Evolutionary conservation across 805 yeast genomes (phyloP).

Genomic region (Metschnikowia anglica): DNA sequence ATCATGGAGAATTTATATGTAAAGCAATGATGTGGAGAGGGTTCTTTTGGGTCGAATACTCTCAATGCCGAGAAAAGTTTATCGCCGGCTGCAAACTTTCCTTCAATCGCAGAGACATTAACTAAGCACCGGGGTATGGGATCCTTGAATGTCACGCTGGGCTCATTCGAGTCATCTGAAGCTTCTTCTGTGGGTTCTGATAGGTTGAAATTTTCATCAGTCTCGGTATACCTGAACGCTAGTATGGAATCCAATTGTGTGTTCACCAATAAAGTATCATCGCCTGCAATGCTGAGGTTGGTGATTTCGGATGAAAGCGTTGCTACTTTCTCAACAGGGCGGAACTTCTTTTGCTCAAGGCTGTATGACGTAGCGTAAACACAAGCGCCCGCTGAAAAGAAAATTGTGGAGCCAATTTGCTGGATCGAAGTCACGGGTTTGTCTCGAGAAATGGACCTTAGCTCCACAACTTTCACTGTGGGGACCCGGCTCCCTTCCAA

Average conservation of each 20-base stretch:
- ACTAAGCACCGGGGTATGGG: constrained; percentile 34
- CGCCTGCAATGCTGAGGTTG: constrained; percentile 23
- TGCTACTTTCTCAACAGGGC: constrained; percentile 25
- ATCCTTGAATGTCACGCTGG: constrained; percentile 28
- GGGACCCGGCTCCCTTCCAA: constrained; percentile 17
- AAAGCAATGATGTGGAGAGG: constrained; percentile 7
- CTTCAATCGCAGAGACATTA: constrained; percentile 27
- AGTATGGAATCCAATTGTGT: constrained; percentile 38
- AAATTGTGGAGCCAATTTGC: constrained; percentile 34
- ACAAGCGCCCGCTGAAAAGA: constrained; percentile 32
- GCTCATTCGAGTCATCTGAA: background rate
- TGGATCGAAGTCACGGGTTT: constrained; percentile 35
- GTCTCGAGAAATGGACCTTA: constrained; percentile 32
- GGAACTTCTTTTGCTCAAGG: constrained; percentile 31
- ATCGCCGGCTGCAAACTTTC: constrained; percentile 33
- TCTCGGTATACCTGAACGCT: constrained; percentile 24
- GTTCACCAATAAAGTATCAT: constrained; percentile 25
- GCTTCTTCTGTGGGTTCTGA: background rate
- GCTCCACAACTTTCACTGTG: constrained; percentile 27
- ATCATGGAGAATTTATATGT: constrained; percentile 28
- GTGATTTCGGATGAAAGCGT: constrained; percentile 33
- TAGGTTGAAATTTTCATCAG: background rate
- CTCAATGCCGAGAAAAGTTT: constrained; percentile 35
- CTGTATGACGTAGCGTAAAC: constrained; percentile 37
- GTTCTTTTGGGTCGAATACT: constrained; percentile 22